A percentile compares a stretch with the other conserved stretches of the same genome.
Conservation (phyloP, 148 eudicot species). For the Limonium bicolor region DNA sequence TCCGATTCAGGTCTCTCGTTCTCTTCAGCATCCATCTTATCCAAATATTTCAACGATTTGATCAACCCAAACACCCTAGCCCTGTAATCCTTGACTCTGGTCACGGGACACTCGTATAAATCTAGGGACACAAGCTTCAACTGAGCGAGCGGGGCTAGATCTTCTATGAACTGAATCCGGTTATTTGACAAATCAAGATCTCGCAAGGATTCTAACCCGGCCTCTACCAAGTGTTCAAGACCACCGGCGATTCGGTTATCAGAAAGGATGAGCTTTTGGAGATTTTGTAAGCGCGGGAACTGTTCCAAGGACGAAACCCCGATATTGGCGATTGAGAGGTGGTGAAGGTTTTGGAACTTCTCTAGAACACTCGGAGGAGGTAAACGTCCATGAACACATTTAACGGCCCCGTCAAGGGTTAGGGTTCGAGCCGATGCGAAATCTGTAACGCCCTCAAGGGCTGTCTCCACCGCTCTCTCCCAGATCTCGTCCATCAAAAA, state of each 20-base stretch:
- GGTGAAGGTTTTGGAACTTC: slow-evolving; percentile 53
- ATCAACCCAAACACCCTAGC: slow-evolving; percentile 77
- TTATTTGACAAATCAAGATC: slow-evolving; percentile 92
- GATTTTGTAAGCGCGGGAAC: slow-evolving; percentile 49
- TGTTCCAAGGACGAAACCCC: slow-evolving; percentile 66
- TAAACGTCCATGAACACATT: slow-evolving; percentile 77
- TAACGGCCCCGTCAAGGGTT: slow-evolving; percentile 88
- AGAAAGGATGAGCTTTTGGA: slow-evolving; percentile 52
- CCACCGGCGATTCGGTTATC: slow-evolving; percentile 82
- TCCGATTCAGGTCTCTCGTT: slow-evolving; percentile 71
- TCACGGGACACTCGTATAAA: slow-evolving; percentile 95
- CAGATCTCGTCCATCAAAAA: slow-evolving; percentile 85
- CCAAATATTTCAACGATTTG: slow-evolving; percentile 68
- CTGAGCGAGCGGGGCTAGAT: slow-evolving; percentile 54
- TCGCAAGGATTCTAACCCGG: slow-evolving; percentile 45
- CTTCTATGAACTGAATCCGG: slow-evolving; percentile 49
- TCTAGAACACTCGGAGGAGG: slow-evolving; percentile 59
- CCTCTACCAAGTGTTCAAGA: slow-evolving; percentile 48
- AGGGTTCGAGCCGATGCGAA: slow-evolving; percentile 27
- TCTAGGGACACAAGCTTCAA: slow-evolving; percentile 63
- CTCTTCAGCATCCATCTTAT: slow-evolving; percentile 83
- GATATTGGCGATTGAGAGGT: slow-evolving; percentile 68
- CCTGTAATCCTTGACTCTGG: slow-evolving; percentile 79
- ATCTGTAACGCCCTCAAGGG: slow-evolving; percentile 68
- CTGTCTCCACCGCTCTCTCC: slow-evolving; percentile 86